These are phyloP conservation scores for Sporothrix mexicana DNA, from an alignment of 2,329 filamentous ascomycete species.

Conservation along the genomic window DNA sequence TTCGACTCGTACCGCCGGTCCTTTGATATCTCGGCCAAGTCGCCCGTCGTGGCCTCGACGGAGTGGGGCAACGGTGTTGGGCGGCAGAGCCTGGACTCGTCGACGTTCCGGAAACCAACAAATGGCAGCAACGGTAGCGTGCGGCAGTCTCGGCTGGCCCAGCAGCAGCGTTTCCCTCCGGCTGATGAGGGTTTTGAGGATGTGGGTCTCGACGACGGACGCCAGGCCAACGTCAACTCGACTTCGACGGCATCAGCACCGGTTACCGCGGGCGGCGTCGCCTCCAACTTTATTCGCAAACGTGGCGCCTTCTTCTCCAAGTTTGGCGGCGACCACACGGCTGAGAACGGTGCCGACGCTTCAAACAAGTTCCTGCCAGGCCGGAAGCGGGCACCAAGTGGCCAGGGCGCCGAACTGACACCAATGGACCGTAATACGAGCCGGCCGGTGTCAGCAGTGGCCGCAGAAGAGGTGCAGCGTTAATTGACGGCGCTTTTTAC, in stretches of 20 bases:
- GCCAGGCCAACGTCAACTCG: slow-evolving; percentile 50
- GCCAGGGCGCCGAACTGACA: slow-evolving; percentile 73
- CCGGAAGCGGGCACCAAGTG: slow-evolving; percentile 73
- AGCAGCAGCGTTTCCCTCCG: slow-evolving; percentile 50
- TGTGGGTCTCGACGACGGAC: slow-evolving; percentile 81
- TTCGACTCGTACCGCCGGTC: slow-evolving; percentile 96
- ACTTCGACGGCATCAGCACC: slow-evolving; percentile 40
- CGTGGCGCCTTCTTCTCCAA: slow-evolving; percentile 82
- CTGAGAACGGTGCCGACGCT: slow-evolving; percentile 41
- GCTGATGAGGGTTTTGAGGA: slow-evolving; percentile 88
- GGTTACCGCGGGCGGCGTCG: slow-evolving; percentile 3
- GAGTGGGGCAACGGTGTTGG: slow-evolving; percentile 50
- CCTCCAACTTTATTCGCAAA: slow-evolving; percentile 57
- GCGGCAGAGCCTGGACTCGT: slow-evolving; percentile 82
- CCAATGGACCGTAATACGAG: slow-evolving; percentile 46
- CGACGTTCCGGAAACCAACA: slow-evolving; percentile 44
- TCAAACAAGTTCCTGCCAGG: slow-evolving; percentile 65
- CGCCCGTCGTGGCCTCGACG: slow-evolving; percentile 70
- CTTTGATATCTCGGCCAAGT: slow-evolving; percentile 91
- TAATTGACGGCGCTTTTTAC: background rate
- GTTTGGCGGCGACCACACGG: slow-evolving; percentile 68
- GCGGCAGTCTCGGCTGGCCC: slow-evolving; percentile 63
- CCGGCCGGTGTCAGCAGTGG: slow-evolving; percentile 41
- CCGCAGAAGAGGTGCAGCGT: slow-evolving; percentile 38
- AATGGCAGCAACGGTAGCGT: background rate